Evolutionary conservation across 495 filamentous ascomycete genomes (phyloP).

Genomic region (Penicillium daleae): DNA sequence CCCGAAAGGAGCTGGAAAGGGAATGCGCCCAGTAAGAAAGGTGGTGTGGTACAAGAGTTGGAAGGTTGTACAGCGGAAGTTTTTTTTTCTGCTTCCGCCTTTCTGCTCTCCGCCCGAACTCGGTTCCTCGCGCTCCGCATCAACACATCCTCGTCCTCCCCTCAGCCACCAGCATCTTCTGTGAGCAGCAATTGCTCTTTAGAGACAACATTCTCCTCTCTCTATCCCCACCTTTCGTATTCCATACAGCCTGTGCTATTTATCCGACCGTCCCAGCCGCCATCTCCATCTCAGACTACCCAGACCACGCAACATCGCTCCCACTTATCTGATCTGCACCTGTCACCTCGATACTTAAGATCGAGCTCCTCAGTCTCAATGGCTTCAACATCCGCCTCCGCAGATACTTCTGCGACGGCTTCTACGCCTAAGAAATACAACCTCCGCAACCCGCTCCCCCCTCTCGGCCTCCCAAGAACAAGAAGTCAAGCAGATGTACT

Average conservation of each 20-base stretch:
- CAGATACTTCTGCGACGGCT: conserved; percentile 24
- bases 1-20: conserved; percentile 1
- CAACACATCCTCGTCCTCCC: conserved; percentile 25
- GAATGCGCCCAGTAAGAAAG: not conserved
- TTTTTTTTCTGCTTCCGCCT: conserved; percentile 35
- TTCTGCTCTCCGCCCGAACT: conserved; percentile 33
- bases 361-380: conserved; percentile 27
- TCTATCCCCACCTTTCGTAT: not conserved
- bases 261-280: not conserved
- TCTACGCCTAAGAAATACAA: conserved; percentile 38
- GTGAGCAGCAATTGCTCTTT: conserved; percentile 7
- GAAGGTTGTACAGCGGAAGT: conserved; percentile 22
- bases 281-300: not conserved
- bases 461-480: conserved; percentile 88
- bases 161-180: conserved; percentile 5
- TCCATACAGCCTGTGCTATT: not conserved
- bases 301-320: conserved; percentile 11
- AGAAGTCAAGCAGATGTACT: conserved; percentile 87
- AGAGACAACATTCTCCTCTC: not conserved
- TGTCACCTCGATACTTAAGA: conserved; percentile 23
- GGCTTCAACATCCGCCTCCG: conserved; percentile 29
- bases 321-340: conserved; percentile 18
- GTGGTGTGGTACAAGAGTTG: conserved; percentile 16
- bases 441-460: conserved; percentile 81
- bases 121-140: conserved; percentile 36